Evolutionary conservation across 768 basidiomycete species (phyloP), one percentile per base, ranked within the genome.

Genomic region (Lentinula sp.): DNA sequence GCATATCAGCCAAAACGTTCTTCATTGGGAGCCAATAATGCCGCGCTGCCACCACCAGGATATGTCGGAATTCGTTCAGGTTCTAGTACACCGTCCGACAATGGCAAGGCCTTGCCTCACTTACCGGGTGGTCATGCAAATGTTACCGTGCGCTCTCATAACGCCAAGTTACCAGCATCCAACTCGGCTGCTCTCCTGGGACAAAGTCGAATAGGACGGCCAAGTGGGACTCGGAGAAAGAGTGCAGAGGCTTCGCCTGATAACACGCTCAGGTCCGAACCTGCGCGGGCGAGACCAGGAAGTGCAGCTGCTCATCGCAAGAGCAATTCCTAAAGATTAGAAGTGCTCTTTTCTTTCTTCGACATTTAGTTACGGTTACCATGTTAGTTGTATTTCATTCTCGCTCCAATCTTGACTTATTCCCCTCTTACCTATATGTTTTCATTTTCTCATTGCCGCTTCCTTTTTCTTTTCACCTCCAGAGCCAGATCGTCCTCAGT

Each of bases 21-120:
- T 18, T 90, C 88, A 2, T 68, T 88, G n/a, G 85, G 85, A 53
- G 73, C 81, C 12, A 79, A 76, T 65, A 71, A 78, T 54, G 60
- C 62, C 23, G 57, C 65, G 66, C 63, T 70, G 68, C 70, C 68
- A 66, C 70, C 67, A 62, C 65, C 69, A 8, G 67, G 63, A 32
- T 32, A n/a, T 10, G 10, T 35, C n/a, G 37, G 60, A 9, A 60
- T 59, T 37, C 57, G 48, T 18, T 59, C 57, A 48, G 57, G 28
- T 6, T 59, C 61, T 23, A 51, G 57, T 53, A 54, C 60, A 1
- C 43, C 60, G 15, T 54, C 51, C 6, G 51, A 42, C 41, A 61
- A 56, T 32, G 51, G 52, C 59, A 83, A 77, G 65, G 65, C 71
- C 59, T 69, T 80, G 20, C 79, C 83, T 6, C 70, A 74, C 18